Evolutionary conservation across 768 basidiomycete species (phyloP).

Genomic region (Strobilomyces confusus): DNA sequence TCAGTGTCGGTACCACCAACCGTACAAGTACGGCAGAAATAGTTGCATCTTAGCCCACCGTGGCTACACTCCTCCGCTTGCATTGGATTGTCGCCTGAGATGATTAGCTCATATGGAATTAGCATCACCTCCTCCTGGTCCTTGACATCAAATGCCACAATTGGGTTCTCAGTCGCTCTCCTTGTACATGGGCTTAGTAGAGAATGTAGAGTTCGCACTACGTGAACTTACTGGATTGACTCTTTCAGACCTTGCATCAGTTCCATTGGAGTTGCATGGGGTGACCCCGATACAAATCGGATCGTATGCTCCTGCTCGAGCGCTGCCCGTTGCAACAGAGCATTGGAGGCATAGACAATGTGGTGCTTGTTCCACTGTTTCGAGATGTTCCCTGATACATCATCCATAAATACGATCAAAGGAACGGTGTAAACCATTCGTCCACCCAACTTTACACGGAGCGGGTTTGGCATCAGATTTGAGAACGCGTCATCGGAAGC

Average conservation of each 20-base stretch:
- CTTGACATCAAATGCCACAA: conserved; percentile 29
- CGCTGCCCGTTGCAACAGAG: conserved; percentile 22
- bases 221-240: conserved; percentile 16
- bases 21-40: conserved; percentile 38
- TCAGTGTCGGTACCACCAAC: conserved; percentile 33
- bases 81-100: conserved; percentile 38
- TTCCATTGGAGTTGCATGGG: conserved; percentile 32
- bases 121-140: conserved; percentile 19
- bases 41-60: conserved; percentile 38
- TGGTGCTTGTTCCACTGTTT: conserved; percentile 35
- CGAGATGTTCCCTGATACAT: conserved; percentile 21
- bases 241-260: conserved; percentile 28
- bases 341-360: conserved; percentile 32
- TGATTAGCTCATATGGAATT: conserved; percentile 20
- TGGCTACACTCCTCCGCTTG: conserved; percentile 27
- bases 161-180: background rate
- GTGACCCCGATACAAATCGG: conserved; percentile 31
- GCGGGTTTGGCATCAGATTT: conserved; percentile 13
- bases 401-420: conserved; percentile 30
- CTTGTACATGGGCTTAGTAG: no score
- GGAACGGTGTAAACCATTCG: conserved; percentile 16
- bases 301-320: conserved; percentile 32
- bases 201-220: no score
- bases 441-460: conserved; percentile 12
- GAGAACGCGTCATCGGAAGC: background rate